phyloP scores from a whole-genome alignment of 1,284 basidiomycete species.

The Grifola frondosa region DNA sequence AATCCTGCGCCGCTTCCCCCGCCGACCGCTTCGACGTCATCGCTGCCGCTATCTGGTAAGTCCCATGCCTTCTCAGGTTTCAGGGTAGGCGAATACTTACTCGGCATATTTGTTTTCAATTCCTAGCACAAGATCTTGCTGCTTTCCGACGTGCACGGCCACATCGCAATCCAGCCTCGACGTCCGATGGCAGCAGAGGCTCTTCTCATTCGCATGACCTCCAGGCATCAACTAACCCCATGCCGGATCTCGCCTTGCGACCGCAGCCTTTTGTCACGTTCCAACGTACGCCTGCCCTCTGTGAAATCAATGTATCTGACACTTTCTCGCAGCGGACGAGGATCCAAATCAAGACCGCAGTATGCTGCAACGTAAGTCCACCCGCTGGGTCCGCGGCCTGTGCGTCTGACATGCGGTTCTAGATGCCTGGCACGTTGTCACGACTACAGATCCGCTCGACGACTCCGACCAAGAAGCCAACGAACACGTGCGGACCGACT shows the following conservation, averaged over 20 bases:
- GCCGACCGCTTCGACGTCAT: conserved; percentile 19
- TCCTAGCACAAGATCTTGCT: conserved; percentile 25
- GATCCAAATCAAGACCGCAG: conserved; percentile 24
- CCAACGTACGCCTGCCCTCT: conserved; percentile 9
- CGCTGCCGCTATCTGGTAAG: conserved; percentile 30
- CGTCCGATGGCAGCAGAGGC: conserved; percentile 29
- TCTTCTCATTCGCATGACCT: conserved; percentile 33
- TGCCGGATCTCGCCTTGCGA: no score
- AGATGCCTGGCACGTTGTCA: conserved; percentile 73
- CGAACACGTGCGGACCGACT: conserved; percentile 61
- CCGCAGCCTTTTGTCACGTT: no score
- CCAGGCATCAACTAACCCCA: no score
- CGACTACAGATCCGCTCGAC: conserved; percentile 59
- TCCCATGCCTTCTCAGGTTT: background rate
- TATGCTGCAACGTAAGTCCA: conserved; percentile 32
- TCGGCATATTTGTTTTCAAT: no score
- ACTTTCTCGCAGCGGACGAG: conserved; percentile 10
- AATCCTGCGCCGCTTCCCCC: conserved; percentile 23
- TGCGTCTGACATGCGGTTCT: conserved; percentile 10
- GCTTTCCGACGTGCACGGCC: conserved; percentile 26
- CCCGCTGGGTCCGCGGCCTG: background rate
- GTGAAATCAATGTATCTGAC: background rate
- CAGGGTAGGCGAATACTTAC: no score
- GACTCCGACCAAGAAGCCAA: conserved; percentile 76
- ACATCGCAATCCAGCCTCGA: conserved; percentile 22